Evolutionary conservation across 2,329 filamentous ascomycete genomes (phyloP), one percentile per base, ranked within the genome.

Genomic region (Claviceps quebecensis): DNA sequence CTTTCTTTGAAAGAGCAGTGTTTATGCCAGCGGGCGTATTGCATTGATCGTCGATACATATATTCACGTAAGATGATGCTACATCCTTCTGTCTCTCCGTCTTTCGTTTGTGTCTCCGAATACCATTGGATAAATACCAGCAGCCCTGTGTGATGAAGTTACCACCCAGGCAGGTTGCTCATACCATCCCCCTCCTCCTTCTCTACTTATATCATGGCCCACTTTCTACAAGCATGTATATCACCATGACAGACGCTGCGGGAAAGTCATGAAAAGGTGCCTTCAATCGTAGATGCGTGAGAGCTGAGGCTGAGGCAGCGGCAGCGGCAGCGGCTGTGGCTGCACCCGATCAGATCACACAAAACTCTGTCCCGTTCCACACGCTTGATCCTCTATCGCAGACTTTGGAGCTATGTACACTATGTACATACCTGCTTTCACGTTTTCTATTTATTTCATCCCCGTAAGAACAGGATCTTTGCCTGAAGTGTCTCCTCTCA

Each of bases 41-140:
- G 41, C 23, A 46, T 45, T 37, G 6, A n/a, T 39, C 22, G 41
- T 52, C n/a, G 46, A 45, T 48, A 48, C 45, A 40, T 48, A 40
- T 48, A 48, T 52, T 26, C 16, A 13, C 34, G 34, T 29, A 39
- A 8, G 29, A 48, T 44, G 46, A 23, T 3, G 37, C 22, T 22
- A 45, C 9, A 26, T 47, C 22, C 17, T 45, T 22, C 29, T 17
- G 14, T 36, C 11, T 5, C 8, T 48, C 37, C 9, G 29, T 34
- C 9, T 34, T 34, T 34, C 9, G 29, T 40, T 48, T n/a, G 26
- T 8, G n/a, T 29, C 14, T 8, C 17, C 14, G 22, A 37, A 26
- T 26, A 22, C 17, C 7, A 13, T 40, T 17, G 16, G n/a, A 40
- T 17, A 2, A 17, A 40, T 40, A 17, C 38, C 4, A 22, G 39